Evolutionary conservation across 192 early-diverging fungal species (phyloP).

Genomic region (Coemansia sp.): DNA sequence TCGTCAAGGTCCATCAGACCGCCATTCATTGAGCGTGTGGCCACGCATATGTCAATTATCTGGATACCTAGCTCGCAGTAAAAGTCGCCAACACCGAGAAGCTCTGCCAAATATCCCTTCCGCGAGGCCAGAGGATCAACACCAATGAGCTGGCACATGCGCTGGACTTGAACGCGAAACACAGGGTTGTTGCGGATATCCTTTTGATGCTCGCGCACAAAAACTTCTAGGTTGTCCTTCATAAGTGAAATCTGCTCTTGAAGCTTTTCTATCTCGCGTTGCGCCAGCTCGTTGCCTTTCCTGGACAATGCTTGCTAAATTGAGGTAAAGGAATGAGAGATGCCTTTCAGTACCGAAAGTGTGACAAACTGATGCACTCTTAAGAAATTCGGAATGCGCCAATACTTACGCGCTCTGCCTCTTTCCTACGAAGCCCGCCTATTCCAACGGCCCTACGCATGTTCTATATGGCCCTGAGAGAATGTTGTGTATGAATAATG

Average conservation of each 20-base stretch:
- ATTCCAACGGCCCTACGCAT: slow-evolving; percentile 54
- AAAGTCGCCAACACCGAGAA: slow-evolving; percentile 94
- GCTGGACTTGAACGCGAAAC: slow-evolving; percentile 87
- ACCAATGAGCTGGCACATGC: slow-evolving; percentile 90
- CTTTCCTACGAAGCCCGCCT: slow-evolving; percentile 54
- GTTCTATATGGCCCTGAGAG: neutral
- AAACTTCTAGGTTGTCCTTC: slow-evolving; percentile 79
- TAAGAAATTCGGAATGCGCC: neutral
- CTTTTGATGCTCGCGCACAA: slow-evolving; percentile 81
- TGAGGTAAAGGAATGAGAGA: neutral
- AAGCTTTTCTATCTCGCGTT: slow-evolving; percentile 59
- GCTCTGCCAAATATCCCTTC: slow-evolving; percentile 94
- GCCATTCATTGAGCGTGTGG: slow-evolving; percentile 80
- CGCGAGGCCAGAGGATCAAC: slow-evolving; percentile 95
- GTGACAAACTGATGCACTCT: no score
- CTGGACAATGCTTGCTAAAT: slow-evolving; percentile 25
- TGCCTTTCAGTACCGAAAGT: neutral
- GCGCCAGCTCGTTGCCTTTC: slow-evolving; percentile 45
- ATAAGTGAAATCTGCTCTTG: slow-evolving; percentile 68
- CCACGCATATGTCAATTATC: slow-evolving; percentile 85
- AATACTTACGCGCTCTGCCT: slow-evolving; percentile 41
- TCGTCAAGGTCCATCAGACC: slow-evolving; percentile 88
- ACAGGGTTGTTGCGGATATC: slow-evolving; percentile 85
- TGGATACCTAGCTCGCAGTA: slow-evolving; percentile 96
- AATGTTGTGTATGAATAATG: neutral